Evolutionary conservation across 768 basidiomycete species (phyloP), one percentile per base, ranked within the genome.

Genomic region (Mrakia hoshinonis): DNA sequence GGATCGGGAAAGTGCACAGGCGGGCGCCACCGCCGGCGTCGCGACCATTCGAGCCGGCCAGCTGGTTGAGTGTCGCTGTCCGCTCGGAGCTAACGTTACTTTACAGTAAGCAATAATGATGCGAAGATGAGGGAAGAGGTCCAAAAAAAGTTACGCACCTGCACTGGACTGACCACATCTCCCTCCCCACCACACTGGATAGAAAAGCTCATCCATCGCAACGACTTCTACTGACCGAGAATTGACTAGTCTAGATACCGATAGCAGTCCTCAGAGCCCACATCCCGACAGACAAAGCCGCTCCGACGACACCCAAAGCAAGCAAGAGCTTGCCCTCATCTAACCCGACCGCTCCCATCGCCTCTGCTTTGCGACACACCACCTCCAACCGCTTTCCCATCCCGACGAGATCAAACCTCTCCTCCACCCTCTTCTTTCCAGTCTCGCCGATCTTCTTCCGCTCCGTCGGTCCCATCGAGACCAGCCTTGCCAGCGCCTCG

Each of bases 341-440:
- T 2, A 70, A 29, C 24, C 70, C 66, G 22, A 72, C 70, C 22
- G 51, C 22, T 22, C 77, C 76, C 70, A 75, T 70, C 31, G 24
- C 69, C 48, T 77, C 47, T 18, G 77, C 78, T 54, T 76, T 74
- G 38, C 61, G 38, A 63, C 77, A 78, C 3, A 77, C 78, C 5
- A 66, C 60, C 49, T 79, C 79, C 62, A 81, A 67, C 58, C 77
- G 75, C 67, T 74, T 67, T 0, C 80, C 80, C 68, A 81, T 68
- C 9, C 69, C 77, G 2, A 88, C 85, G 83, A 91, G 87, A 20
- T 88, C 86, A 78, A 97, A 97, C 52, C 84, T 76, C 29, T 81
- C 81, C 67, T 81, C 81, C 20, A 90, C 91, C 11, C 94, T 81
- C 52, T 79, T 75, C 74, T 82, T 85, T 0, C 89, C 89, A 2